These are phyloP conservation scores for Trichoderma oligosporum DNA, from an alignment of 2,329 filamentous ascomycete genomes.

Conservation along the genomic window DNA sequence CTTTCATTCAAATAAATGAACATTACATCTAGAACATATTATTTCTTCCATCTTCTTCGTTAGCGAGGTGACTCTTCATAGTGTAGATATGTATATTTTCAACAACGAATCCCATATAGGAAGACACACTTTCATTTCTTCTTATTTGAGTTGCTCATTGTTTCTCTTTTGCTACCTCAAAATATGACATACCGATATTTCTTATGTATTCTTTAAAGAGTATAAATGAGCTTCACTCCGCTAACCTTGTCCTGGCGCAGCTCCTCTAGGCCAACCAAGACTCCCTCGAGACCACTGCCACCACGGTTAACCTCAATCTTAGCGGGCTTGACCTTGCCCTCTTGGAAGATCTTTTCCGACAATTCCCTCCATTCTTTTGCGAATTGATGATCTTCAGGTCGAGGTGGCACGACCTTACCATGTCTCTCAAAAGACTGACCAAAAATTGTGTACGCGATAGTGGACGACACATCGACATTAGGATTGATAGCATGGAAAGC, in stretches of 20 bases:
- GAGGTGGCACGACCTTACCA: slow-evolving; percentile 23
- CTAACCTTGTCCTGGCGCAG: slow-evolving; percentile 12
- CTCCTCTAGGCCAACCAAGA: slow-evolving; percentile 33
- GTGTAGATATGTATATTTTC: too few species aligned
- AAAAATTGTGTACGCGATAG: slow-evolving; percentile 40
- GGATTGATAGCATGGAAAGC: slow-evolving; percentile 26
- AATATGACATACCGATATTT: too few species aligned
- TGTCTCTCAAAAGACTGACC: slow-evolving; percentile 34
- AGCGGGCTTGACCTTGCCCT: slow-evolving; percentile 38
- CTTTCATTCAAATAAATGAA: neutral
- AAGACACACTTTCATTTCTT: neutral
- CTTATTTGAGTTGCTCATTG: neutral
- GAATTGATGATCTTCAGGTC: slow-evolving; percentile 34
- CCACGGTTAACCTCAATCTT: slow-evolving; percentile 26
- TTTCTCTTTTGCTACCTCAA: too few species aligned
- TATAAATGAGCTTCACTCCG: slow-evolving; percentile 17
- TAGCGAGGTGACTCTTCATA: neutral
- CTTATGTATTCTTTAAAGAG: neutral
- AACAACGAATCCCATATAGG: too few species aligned
- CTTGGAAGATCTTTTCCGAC: slow-evolving; percentile 31
- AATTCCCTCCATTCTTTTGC: slow-evolving; percentile 38
- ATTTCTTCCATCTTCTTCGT: neutral
- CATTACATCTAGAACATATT: neutral
- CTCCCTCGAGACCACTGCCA: slow-evolving; percentile 21
- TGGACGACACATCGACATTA: slow-evolving; percentile 34